Percentiles rank a stretch among this genome's conserved stretches.
phyloP scores from a whole-genome alignment of 148 eudicot species.

The Rhododendron mucronatum region DNA sequence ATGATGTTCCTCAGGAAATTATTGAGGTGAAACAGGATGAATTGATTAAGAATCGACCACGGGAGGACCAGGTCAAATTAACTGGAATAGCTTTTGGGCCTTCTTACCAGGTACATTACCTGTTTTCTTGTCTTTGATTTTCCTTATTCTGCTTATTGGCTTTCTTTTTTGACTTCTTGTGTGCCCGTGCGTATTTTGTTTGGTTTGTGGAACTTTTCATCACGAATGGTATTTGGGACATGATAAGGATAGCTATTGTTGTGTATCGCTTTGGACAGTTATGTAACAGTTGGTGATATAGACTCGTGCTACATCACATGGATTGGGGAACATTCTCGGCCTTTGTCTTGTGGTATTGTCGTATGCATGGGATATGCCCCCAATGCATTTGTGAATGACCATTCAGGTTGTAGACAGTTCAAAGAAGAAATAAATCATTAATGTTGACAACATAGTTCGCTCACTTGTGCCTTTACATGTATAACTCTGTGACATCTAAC shows the following conservation, averaged over 20 bases:
- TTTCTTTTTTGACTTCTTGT: background rate
- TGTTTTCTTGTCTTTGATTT: background rate
- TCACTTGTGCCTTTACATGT: background rate
- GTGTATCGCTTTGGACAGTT: background rate
- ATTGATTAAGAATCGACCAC: slow-evolving; percentile 81
- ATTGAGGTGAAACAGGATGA: slow-evolving; percentile 96
- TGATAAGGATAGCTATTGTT: background rate
- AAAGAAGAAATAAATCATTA: background rate
- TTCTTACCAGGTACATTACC: slow-evolving; percentile 59
- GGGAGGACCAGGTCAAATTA: slow-evolving; percentile 60
- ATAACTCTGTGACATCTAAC: background rate
- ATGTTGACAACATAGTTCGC: background rate
- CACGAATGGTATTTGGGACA: background rate
- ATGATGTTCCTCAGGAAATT: slow-evolving; percentile 48
- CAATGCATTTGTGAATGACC: background rate
- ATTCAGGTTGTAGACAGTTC: background rate
- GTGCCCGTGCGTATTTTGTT: background rate
- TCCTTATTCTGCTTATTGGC: background rate
- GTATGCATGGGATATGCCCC: background rate
- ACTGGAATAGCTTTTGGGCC: slow-evolving; percentile 95
- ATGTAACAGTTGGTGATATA: background rate
- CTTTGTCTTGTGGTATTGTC: background rate
- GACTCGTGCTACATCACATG: background rate
- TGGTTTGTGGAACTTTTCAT: background rate
- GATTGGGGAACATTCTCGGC: background rate